Evolutionary conservation across 345 rosid species (phyloP).

Genomic region (Eutrema japonicum): DNA sequence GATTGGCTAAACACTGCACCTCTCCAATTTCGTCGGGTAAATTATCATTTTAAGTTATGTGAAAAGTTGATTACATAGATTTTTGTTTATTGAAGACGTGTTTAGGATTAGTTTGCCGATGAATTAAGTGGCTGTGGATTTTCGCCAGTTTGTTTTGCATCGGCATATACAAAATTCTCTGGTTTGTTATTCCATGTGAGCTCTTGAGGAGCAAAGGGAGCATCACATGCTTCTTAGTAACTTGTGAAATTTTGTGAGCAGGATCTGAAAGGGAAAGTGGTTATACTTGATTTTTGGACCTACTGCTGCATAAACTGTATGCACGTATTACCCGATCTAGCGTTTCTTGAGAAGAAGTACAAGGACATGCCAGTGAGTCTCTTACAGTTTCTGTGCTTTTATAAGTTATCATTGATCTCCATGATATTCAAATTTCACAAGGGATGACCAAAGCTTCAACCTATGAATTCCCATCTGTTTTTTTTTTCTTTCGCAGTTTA

Average conservation of each 20-base stretch:
- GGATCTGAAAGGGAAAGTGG: slow-evolving; percentile 94
- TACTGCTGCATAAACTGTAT: slow-evolving; percentile 96
- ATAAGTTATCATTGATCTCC: slow-evolving; percentile 2
- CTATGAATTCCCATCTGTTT: slow-evolving; percentile 5
- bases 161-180: too few species aligned
- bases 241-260: slow-evolving; percentile 41
- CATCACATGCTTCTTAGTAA: slow-evolving; percentile 25
- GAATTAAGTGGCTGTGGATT: background rate
- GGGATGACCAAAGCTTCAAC: background rate
- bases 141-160: too few species aligned
- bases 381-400: background rate
- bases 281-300: slow-evolving; percentile 95
- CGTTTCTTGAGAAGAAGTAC: slow-evolving; percentile 86
- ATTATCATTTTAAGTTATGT: slow-evolving; percentile 20
- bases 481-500: slow-evolving; percentile 55
- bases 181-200: background rate
- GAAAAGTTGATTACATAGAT: slow-evolving; percentile 17
- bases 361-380: slow-evolving; percentile 75
- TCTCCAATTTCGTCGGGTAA: slow-evolving; percentile 79
- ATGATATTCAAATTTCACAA: background rate
- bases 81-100: background rate
- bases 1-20: slow-evolving; percentile 95
- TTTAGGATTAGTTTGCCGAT: background rate
- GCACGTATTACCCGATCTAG: slow-evolving; percentile 93
- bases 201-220: slow-evolving; percentile 2